Conservation (phyloP, 2,329 filamentous ascomycete species). For the Aurifilum marmelostoma region DNA sequence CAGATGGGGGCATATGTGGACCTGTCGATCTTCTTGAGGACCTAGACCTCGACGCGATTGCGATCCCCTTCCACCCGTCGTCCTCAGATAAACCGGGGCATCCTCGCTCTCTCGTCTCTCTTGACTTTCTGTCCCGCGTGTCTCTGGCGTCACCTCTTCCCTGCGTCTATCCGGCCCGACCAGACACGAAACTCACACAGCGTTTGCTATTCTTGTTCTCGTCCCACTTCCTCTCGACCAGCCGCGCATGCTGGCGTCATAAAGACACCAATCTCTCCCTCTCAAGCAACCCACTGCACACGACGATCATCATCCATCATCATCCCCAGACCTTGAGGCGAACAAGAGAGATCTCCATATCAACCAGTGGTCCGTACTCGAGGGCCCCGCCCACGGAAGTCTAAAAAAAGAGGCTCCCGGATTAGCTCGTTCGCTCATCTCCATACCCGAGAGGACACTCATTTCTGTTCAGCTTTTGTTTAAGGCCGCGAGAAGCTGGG, state of each 20-base stretch:
- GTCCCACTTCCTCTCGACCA: neutral
- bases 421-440: neutral
- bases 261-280: neutral
- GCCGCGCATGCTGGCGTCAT: neutral
- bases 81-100: conserved; percentile 7
- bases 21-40: conserved; percentile 5
- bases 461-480: neutral
- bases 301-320: neutral
- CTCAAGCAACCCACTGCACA: neutral
- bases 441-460: conserved; percentile 1
- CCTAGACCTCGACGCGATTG: conserved; percentile 10
- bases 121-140: neutral
- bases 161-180: neutral
- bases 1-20: conserved; percentile 13
- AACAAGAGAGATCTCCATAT: neutral
- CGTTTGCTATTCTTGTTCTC: neutral
- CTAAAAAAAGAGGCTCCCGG: neutral
- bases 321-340: neutral
- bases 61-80: neutral
- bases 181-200: conserved; percentile 10
- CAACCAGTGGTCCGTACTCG: neutral
- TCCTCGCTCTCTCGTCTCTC: neutral
- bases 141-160: conserved; percentile 2
- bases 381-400: neutral
- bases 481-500: neutral